Evolutionary conservation across 805 yeast genomes (phyloP), one percentile per base, ranked within the genome.

Genomic region (Starmerella sirachaensis): DNA sequence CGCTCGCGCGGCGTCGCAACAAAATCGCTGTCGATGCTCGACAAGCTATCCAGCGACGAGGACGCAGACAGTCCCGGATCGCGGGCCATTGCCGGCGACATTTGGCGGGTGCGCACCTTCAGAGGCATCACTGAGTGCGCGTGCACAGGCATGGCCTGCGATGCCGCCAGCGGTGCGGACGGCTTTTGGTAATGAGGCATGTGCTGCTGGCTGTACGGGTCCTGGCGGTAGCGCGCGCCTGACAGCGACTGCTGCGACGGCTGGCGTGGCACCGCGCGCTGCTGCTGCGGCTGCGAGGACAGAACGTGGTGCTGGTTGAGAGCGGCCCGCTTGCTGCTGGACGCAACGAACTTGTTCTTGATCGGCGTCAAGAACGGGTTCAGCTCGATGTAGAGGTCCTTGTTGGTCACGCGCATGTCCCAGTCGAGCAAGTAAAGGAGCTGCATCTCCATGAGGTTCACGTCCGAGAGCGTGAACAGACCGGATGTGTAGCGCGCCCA

Each of bases 401-500:
- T 68, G 47, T 75, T 76, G 21, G 72, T 62, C 34, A 91, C 75
- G 18, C 71, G 66, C 33, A 91, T 66, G 52, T 83, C 76, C 97
- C 97, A 88, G 51, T 83, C 78, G 41, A 88, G 69, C 45, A 83
- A 74, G 34, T 70, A 72, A 33, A 88, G 72, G 51, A 91, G 65
- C 61, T 88, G 97, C 48, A 86, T 69, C 62, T 88, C 98, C 53
- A 93, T 80, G 47, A 85, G 75, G 60, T 88, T 91, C 37, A 91
- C 84, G 54, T 88, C 97, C 17, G 67, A 67, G 26, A 81, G 63
- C 8, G 76, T 56, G 43, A 88, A 69, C 29, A 91, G 66, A 0
- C 96, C 96, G 55, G 78, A 77, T 3, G 97, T 86, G 64, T 88
- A 86, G 43, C 74, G 69, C 4, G 94, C 78, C 98, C 98, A 88